These are phyloP conservation scores for Eleusine indica DNA, from an alignment of 176 grass and related monocot species.

Conservation along the genomic window DNA sequence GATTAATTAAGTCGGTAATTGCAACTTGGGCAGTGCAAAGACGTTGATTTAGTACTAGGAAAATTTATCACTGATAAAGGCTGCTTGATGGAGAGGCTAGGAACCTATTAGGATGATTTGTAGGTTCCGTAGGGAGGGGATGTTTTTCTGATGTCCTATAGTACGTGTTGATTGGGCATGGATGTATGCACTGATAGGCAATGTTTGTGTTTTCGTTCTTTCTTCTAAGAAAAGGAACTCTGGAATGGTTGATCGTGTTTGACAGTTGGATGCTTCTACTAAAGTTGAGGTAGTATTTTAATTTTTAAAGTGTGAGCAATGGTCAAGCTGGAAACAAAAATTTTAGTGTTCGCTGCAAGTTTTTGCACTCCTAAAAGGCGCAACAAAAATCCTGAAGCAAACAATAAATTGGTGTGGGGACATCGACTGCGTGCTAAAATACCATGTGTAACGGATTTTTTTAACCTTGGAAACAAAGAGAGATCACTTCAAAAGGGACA, in stretches of 20 bases:
- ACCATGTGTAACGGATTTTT: neutral
- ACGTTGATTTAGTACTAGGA: neutral
- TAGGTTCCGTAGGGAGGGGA: neutral
- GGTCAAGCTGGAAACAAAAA: neutral
- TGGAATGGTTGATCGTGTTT: neutral
- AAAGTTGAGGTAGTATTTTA: neutral
- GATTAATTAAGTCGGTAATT: neutral
- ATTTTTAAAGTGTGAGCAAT: neutral
- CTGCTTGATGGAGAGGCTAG: conserved; percentile 14
- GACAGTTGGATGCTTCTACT: neutral
- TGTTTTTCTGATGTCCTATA: neutral
- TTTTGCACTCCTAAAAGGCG: too few relatives aligned
- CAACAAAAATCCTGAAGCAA: too few relatives aligned
- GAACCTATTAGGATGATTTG: neutral
- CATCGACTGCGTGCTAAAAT: too few relatives aligned
- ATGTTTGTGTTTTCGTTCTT: neutral
- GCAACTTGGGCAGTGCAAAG: neutral
- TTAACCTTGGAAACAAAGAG: neutral
- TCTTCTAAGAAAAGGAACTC: neutral
- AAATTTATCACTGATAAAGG: neutral
- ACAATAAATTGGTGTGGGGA: too few relatives aligned
- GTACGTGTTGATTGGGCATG: conserved; percentile 26
- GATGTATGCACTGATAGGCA: neutral
- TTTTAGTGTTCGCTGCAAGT: too few relatives aligned
- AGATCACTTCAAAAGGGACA: too few relatives aligned